Evolutionary conservation across 2,329 filamentous ascomycete species (phyloP).

Genomic region (Colletotrichum plurivorum): DNA sequence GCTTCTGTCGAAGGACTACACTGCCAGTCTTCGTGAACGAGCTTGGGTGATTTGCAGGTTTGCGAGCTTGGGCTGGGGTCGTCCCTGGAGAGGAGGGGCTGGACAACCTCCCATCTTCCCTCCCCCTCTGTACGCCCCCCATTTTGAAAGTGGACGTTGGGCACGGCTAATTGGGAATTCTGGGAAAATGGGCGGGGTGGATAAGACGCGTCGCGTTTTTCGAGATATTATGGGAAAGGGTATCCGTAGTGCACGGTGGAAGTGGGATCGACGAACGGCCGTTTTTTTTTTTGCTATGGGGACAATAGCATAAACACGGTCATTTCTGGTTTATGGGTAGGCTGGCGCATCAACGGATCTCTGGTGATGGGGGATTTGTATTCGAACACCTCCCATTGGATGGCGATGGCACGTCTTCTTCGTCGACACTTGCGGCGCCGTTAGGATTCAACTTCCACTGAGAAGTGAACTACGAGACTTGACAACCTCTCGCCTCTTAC

Average conservation of each 20-base stretch:
- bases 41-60: neutral
- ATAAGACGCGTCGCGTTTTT: conserved; percentile 27
- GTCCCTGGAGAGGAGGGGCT: conserved; percentile 19
- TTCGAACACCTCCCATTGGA: neutral
- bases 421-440: neutral
- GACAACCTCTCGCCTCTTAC: neutral
- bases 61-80: conserved; percentile 12
- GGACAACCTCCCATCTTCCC: neutral
- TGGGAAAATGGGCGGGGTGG: conserved; percentile 10
- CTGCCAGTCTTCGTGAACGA: no score
- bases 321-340: neutral
- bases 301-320: conserved; percentile 11
- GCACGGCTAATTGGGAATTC: conserved; percentile 5
- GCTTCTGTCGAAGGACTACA: neutral
- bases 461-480: neutral
- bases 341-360: neutral
- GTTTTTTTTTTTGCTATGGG: neutral
- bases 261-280: conserved; percentile 29
- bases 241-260: neutral
- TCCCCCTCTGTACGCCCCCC: neutral
- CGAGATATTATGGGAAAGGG: conserved; percentile 20
- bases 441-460: neutral
- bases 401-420: neutral
- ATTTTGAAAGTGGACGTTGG: conserved; percentile 10
- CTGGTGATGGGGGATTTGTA: neutral